Evolutionary conservation across 257 asterid species (phyloP).

Genomic region (Solanum corneliomulleri): DNA sequence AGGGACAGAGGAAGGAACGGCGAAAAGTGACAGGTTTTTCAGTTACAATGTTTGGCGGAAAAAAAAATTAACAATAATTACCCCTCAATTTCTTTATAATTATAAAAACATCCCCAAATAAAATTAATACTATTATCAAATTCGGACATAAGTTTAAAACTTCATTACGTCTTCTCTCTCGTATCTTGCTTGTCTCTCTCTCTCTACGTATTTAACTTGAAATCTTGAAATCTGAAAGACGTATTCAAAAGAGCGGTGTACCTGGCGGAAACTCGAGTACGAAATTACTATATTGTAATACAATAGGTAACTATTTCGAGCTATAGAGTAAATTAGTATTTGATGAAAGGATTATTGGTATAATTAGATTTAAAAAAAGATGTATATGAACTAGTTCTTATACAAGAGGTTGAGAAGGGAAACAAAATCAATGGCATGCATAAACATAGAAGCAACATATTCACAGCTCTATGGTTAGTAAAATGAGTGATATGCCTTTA

Average conservation of each 20-base stretch:
- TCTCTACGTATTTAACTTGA: no score
- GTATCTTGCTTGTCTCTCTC: no score
- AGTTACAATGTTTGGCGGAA: slow-evolving; percentile 2
- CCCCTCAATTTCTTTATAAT: not conserved
- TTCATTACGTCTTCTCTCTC: not conserved
- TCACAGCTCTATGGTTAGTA: not conserved
- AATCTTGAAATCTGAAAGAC: no score
- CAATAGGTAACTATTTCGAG: not conserved
- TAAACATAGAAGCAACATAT: not conserved
- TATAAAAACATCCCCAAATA: not conserved
- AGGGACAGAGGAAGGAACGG: not conserved
- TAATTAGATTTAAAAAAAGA: not conserved
- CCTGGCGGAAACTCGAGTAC: rapidly evolving
- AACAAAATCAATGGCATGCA: not conserved
- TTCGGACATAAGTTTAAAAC: not conserved
- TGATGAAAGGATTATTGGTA: not conserved
- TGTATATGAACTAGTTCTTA: not conserved
- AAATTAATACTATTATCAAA: not conserved
- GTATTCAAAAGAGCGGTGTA: not conserved
- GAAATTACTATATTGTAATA: not conserved
- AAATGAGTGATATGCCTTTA: not conserved
- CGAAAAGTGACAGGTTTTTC: slow-evolving; percentile 24
- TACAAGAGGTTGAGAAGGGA: not conserved
- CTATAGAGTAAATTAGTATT: not conserved
- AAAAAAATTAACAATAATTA: not conserved